Conservation (phyloP, 73 alveolate genomes). For the Tetrahymena borealis region DNA sequence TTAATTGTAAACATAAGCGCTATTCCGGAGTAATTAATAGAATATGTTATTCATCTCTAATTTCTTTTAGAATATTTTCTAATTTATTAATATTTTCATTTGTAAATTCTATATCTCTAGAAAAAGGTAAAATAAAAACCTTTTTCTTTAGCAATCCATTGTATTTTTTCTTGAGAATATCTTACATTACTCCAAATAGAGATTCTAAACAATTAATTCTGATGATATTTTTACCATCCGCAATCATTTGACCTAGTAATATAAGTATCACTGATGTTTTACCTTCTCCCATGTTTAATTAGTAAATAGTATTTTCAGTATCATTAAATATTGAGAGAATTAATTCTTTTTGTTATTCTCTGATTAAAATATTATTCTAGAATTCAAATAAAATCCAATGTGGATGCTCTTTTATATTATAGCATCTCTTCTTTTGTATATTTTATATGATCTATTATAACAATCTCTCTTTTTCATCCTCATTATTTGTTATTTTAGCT, state of each 20-base stretch:
- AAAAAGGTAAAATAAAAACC: background rate
- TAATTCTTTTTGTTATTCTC: background rate
- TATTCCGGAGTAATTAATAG: background rate
- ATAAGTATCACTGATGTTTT: background rate
- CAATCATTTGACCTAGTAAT: background rate
- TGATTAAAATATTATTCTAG: background rate
- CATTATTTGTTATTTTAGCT: background rate
- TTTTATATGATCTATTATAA: background rate
- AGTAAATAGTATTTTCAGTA: background rate
- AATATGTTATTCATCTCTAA: background rate
- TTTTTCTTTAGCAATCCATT: constrained; percentile 12
- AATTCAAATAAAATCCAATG: background rate
- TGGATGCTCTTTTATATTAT: background rate
- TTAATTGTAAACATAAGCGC: background rate
- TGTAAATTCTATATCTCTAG: background rate
- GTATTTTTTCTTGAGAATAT: background rate
- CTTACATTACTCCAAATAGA: background rate
- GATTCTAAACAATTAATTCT: background rate
- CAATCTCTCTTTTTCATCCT: background rate
- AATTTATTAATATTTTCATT: background rate
- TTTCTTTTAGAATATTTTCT: background rate
- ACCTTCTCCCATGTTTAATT: background rate
- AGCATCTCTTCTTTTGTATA: background rate
- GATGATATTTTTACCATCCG: background rate
- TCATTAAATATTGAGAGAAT: background rate